A percentile compares a stretch with the other conserved stretches of the same genome.
Evolutionary conservation across 164 flowering plant genomes (phyloP).

Genomic region (Sedum album): DNA sequence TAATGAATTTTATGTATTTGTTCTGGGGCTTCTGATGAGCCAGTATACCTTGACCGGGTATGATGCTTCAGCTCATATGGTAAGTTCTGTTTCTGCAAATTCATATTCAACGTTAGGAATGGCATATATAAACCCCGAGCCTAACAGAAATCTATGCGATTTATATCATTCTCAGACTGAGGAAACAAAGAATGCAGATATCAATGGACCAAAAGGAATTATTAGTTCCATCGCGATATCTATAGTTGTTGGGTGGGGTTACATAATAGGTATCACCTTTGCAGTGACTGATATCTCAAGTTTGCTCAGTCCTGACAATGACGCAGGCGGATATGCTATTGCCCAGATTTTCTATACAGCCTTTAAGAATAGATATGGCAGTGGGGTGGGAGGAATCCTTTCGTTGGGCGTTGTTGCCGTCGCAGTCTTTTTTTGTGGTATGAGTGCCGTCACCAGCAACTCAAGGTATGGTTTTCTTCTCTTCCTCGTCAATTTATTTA

Average conservation of each 20-base stretch:
- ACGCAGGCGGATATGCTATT: slow-evolving; percentile 92
- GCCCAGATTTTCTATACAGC: slow-evolving; percentile 77
- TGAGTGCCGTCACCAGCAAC: slow-evolving; percentile 78
- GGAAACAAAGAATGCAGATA: slow-evolving; percentile 79
- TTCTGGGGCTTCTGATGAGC: slow-evolving; percentile 83
- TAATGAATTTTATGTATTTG: slow-evolving; percentile 62
- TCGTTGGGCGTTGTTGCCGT: slow-evolving; percentile 76
- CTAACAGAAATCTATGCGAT: neutral
- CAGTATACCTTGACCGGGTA: slow-evolving; percentile 83
- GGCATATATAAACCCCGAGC: no score
- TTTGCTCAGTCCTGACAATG: slow-evolving; percentile 60
- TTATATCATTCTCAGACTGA: slow-evolving; percentile 50
- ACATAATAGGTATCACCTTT: slow-evolving; percentile 73
- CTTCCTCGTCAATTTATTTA: neutral
- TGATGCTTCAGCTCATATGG: slow-evolving; percentile 99
- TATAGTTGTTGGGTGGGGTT: slow-evolving; percentile 79
- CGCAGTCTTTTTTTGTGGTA: slow-evolving; percentile 91
- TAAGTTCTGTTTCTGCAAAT: slow-evolving; percentile 25
- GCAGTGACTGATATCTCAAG: slow-evolving; percentile 68
- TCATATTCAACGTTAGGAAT: neutral
- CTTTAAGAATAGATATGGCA: slow-evolving; percentile 77
- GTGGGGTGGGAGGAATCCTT: slow-evolving; percentile 82
- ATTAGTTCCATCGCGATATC: slow-evolving; percentile 84
- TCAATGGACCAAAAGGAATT: no score
- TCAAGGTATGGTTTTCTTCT: slow-evolving; percentile 60